phyloP scores from a whole-genome alignment of 208 protist genomes.

The Trypanosoma cruzi region DNA sequence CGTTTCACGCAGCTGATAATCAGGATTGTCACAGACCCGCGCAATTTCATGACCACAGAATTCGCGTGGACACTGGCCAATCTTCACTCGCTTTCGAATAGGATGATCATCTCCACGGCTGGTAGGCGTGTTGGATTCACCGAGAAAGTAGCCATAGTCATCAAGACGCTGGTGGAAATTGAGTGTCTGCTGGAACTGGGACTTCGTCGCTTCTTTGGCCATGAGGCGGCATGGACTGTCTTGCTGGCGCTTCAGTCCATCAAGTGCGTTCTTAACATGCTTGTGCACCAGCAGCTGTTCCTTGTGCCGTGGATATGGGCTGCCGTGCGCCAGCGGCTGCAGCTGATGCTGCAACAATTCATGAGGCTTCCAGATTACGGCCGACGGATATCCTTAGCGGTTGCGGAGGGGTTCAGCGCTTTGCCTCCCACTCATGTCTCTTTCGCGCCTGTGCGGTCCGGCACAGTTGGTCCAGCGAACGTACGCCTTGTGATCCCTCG shows the following conservation, averaged over 20 bases:
- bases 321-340: conserved; percentile 25
- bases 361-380: not conserved
- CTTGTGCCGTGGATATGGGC: conserved; percentile 71
- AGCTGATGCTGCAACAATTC: not conserved
- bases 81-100: conserved; percentile 64
- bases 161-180: conserved; percentile 44
- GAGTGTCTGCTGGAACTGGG: conserved; percentile 68
- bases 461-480: conserved; percentile 33
- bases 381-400: not conserved
- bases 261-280: conserved; percentile 64
- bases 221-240: conserved; percentile 53
- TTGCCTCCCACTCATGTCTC: not conserved
- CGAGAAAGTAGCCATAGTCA: conserved; percentile 33
- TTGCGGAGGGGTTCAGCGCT: not conserved
- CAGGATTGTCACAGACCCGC: conserved; percentile 60
- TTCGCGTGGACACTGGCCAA: conserved; percentile 55
- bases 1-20: conserved; percentile 63
- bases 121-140: conserved; percentile 34
- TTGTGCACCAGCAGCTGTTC: conserved; percentile 70
- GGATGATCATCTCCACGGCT: conserved; percentile 42
- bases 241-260: conserved; percentile 59
- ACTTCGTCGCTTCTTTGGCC: conserved; percentile 53
- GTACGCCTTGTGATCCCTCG: conserved; percentile 77
- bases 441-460: conserved; percentile 17
- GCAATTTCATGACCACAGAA: conserved; percentile 69